Conservation (phyloP, 1,139 yeast species). For the Pneumocystis wakefieldiae region DNA sequence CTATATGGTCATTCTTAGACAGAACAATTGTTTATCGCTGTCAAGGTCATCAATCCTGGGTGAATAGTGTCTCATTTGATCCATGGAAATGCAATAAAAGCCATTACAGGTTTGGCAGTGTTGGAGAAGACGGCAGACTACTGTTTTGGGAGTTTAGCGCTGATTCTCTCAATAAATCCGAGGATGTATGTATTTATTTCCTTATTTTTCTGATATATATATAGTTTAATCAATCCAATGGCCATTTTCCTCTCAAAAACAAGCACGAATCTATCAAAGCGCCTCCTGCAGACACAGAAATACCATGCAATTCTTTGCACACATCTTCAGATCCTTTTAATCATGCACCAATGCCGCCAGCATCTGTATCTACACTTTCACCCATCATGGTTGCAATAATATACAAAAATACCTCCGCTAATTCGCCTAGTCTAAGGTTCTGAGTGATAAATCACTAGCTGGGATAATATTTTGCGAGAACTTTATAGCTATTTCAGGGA, state of each 20-base stretch:
- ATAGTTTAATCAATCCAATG: neutral
- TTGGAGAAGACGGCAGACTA: slow-evolving; percentile 57
- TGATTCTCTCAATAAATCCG: slow-evolving; percentile 31
- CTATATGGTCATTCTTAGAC: slow-evolving; percentile 23
- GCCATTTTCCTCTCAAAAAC: neutral
- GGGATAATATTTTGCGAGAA: neutral
- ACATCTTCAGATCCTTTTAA: neutral
- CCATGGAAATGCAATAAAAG: slow-evolving; percentile 24
- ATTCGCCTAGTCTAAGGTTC: neutral
- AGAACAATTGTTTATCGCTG: slow-evolving; percentile 28
- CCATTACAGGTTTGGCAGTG: slow-evolving; percentile 45
- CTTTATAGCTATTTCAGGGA: neutral
- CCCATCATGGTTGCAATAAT: neutral
- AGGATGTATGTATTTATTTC: slow-evolving; percentile 10
- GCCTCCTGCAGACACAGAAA: slow-evolving; percentile 8
- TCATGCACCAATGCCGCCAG: neutral
- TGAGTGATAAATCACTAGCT: neutral
- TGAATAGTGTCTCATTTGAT: slow-evolving; percentile 37
- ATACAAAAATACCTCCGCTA: neutral
- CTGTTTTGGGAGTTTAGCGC: slow-evolving; percentile 64
- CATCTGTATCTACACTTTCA: neutral
- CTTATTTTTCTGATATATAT: neutral
- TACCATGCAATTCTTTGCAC: neutral
- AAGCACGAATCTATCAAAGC: slow-evolving; percentile 8
- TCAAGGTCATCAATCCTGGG: slow-evolving; percentile 57